Conservation (phyloP, 768 basidiomycete species). For the Rhizopogon rudus region DNA sequence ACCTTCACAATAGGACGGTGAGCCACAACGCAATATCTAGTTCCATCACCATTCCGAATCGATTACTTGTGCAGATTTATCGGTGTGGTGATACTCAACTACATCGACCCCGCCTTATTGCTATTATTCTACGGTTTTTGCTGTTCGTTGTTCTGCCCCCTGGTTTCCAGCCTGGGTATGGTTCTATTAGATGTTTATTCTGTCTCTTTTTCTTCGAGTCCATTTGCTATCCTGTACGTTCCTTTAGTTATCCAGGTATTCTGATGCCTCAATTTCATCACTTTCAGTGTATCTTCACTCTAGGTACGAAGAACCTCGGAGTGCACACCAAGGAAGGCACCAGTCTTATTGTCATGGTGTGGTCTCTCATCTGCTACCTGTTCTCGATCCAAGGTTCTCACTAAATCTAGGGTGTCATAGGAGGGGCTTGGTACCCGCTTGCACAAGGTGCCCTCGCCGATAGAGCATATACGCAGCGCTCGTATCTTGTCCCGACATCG, state of each 20-base stretch:
- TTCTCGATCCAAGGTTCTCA: not conserved
- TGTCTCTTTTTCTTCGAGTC: slow-evolving; percentile 71
- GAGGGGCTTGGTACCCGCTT: slow-evolving; percentile 62
- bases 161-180: slow-evolving; percentile 46
- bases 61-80: slow-evolving; percentile 43
- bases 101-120: slow-evolving; percentile 60
- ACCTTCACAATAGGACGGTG: slow-evolving; percentile 60
- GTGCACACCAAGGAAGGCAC: slow-evolving; percentile 56
- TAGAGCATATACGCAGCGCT: slow-evolving; percentile 40
- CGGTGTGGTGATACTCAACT: slow-evolving; percentile 54
- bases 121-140: slow-evolving; percentile 46
- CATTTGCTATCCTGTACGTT: slow-evolving; percentile 59
- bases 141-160: slow-evolving; percentile 48
- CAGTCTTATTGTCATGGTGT: slow-evolving; percentile 57
- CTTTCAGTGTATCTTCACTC: slow-evolving; percentile 51
- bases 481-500: slow-evolving; percentile 57
- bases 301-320: slow-evolving; percentile 60
- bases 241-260: not conserved
- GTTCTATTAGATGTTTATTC: slow-evolving; percentile 58
- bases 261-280: not conserved
- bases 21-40: slow-evolving; percentile 7
- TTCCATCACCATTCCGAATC: not conserved
- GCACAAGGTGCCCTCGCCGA: slow-evolving; percentile 56
- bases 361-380: not conserved
- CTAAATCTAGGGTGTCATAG: slow-evolving; percentile 45